phyloP scores from a whole-genome alignment of 1,139 yeast species.

The Saccharomyces uvarum region DNA sequence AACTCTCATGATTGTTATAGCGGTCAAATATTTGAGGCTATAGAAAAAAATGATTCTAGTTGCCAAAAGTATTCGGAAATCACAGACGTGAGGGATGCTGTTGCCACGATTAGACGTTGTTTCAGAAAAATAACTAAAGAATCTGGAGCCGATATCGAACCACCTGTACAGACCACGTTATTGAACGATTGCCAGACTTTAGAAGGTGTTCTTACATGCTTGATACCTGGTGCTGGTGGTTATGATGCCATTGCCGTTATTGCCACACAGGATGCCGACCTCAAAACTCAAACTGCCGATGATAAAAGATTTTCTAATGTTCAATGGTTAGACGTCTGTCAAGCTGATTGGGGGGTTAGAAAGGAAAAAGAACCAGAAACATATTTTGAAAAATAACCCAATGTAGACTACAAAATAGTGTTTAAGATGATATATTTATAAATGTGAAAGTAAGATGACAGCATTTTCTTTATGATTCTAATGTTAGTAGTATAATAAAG shows the following conservation, averaged over 20 bases:
- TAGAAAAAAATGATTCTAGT: slow-evolving; percentile 22
- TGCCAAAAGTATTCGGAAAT: slow-evolving; percentile 13
- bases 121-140: slow-evolving; percentile 52
- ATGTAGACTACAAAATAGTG: background rate
- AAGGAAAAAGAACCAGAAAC: slow-evolving; percentile 22
- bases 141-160: slow-evolving; percentile 83
- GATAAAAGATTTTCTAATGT: slow-evolving; percentile 38
- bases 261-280: slow-evolving; percentile 42
- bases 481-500: background rate
- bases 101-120: slow-evolving; percentile 45
- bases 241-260: slow-evolving; percentile 82
- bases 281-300: slow-evolving; percentile 34
- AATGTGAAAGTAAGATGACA: background rate
- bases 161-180: slow-evolving; percentile 61
- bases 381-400: background rate
- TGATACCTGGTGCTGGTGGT: slow-evolving; percentile 98
- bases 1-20: slow-evolving; percentile 1
- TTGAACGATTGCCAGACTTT: slow-evolving; percentile 52
- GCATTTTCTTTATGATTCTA: background rate
- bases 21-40: slow-evolving; percentile 9
- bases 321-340: slow-evolving; percentile 57
- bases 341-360: slow-evolving; percentile 48
- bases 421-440: background rate
- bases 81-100: slow-evolving; percentile 32
- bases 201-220: slow-evolving; percentile 82